phyloP scores from a whole-genome alignment of 2,329 filamentous ascomycete species.

The Verticillium zaregamsianum region DNA sequence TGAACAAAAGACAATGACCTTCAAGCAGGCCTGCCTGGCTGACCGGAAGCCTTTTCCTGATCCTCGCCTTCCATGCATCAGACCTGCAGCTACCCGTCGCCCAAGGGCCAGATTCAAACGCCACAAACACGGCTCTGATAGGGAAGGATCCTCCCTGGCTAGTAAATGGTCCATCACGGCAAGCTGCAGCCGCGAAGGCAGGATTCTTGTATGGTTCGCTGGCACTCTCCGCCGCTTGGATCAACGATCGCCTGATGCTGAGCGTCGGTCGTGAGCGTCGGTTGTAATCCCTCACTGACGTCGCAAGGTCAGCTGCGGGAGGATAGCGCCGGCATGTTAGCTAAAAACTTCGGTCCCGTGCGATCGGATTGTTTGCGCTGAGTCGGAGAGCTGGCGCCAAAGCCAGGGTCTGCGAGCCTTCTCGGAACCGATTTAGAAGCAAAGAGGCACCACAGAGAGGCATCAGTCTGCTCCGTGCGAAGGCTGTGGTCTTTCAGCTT shows the following conservation, averaged over 20 bases:
- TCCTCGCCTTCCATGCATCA: constrained; percentile 36
- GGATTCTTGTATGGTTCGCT: constrained; percentile 25
- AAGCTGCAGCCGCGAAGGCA: constrained; percentile 32
- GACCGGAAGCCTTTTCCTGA: constrained; percentile 13
- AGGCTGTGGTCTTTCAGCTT: too few species aligned
- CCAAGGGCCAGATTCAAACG: constrained; percentile 40
- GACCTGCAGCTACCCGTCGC: constrained; percentile 44
- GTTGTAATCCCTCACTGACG: constrained; percentile 14
- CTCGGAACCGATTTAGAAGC: neutral
- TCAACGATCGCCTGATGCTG: constrained; percentile 19
- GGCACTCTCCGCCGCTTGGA: constrained; percentile 26
- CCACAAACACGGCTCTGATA: constrained; percentile 42
- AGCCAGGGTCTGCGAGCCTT: neutral
- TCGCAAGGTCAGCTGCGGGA: constrained; percentile 10
- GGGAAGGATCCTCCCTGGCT: constrained; percentile 30
- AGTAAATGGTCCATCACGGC: constrained; percentile 30
- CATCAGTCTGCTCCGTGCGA: too few species aligned
- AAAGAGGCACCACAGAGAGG: neutral
- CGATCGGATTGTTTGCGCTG: constrained; percentile 7
- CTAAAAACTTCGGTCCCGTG: constrained; percentile 5
- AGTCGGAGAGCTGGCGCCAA: constrained; percentile 6
- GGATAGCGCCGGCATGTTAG: neutral
- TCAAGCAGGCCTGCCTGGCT: neutral
- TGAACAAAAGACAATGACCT: constrained; percentile 4
- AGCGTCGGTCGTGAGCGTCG: constrained; percentile 18